These are phyloP conservation scores for Rhododendron mucronatum DNA, from an alignment of 148 eudicot species.

Conservation along the genomic window DNA sequence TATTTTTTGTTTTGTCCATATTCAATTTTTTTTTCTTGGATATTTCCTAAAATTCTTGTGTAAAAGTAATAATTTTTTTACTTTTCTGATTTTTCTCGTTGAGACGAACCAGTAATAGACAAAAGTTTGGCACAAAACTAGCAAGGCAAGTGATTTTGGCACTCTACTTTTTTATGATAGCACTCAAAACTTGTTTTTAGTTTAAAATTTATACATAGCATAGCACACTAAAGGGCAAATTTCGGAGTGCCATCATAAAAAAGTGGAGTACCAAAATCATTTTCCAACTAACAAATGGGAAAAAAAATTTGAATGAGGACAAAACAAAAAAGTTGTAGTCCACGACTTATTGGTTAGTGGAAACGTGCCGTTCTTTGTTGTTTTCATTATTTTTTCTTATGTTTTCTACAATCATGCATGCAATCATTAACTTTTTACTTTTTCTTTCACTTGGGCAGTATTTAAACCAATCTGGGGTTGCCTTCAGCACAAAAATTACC, in stretches of 20 bases:
- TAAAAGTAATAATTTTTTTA: background rate
- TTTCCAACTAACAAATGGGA: no score
- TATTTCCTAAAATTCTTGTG: background rate
- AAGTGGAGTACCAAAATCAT: no score
- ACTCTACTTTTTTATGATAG: no score
- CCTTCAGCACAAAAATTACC: constrained; percentile 56
- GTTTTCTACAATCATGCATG: background rate
- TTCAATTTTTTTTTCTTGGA: no score
- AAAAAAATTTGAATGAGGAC: background rate
- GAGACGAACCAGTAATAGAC: background rate
- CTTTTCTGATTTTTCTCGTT: background rate
- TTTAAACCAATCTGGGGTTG: constrained; percentile 57
- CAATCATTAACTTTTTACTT: background rate
- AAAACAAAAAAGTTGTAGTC: background rate
- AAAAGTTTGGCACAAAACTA: background rate
- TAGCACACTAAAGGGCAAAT: no score
- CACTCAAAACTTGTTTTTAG: no score
- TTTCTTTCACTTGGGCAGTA: constrained; percentile 29
- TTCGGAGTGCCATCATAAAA: no score
- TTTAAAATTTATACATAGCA: no score
- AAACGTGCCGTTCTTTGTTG: background rate
- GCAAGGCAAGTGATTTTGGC: no score
- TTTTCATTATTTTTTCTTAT: background rate
- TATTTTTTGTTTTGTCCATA: no score
- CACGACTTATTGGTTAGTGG: background rate